phyloP scores from a whole-genome alignment of 2,329 filamentous ascomycete species.

The Blastomyces gilchristii region DNA sequence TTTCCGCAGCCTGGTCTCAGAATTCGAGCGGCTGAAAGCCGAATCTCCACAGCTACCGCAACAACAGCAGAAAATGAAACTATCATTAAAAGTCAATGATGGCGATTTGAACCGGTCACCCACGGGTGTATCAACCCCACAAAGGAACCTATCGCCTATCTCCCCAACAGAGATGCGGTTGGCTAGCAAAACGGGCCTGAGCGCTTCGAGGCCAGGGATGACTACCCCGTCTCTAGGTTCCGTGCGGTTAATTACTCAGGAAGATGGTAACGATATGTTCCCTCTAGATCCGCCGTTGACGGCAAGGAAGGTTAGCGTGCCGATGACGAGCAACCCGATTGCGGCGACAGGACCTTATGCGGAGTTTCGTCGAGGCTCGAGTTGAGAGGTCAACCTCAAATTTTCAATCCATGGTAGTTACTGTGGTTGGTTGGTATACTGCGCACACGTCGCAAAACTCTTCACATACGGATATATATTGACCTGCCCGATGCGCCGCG shows the following conservation, averaged over 20 bases:
- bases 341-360: not conserved
- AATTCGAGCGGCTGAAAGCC: slow-evolving; percentile 29
- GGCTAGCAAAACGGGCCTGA: not conserved
- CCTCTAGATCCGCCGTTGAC: slow-evolving; percentile 2
- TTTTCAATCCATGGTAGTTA: not conserved
- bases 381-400: not conserved
- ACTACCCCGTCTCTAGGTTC: not conserved
- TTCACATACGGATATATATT: not conserved
- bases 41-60: slow-evolving; percentile 7
- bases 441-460: not conserved
- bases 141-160: slow-evolving; percentile 2
- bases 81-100: slow-evolving; percentile 6
- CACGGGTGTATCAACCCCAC: not conserved
- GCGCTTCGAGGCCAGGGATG: not conserved
- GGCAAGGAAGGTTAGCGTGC: not conserved
- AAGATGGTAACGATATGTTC: not conserved
- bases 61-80: slow-evolving; percentile 4
- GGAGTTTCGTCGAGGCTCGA: not conserved
- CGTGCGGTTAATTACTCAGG: slow-evolving; percentile 1
- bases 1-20: slow-evolving; percentile 63
- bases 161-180: slow-evolving; percentile 5
- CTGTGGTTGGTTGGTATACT: not conserved
- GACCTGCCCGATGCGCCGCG: not conserved
- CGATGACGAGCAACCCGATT: not conserved
- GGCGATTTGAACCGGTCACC: slow-evolving; percentile 1